Evolutionary conservation across 2,329 filamentous ascomycete genomes (phyloP), one percentile per base, ranked within the genome.

Genomic region (Stagonosporopsis tanaceti): DNA sequence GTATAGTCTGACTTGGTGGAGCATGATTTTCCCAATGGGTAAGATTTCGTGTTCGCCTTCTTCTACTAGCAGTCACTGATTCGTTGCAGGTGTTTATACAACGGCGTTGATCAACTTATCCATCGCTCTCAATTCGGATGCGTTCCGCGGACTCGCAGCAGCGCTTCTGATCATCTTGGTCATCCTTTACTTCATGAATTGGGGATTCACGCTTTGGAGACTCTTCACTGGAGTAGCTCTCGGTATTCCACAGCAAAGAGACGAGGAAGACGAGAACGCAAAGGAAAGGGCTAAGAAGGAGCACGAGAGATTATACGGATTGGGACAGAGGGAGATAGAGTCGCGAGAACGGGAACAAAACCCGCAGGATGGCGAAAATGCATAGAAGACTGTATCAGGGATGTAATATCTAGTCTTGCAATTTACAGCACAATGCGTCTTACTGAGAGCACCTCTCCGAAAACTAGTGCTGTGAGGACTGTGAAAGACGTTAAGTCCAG

Each of bases 11-110:
- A 55, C 61, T n/a, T 64, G 60, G 62, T 62, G 60, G 59, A 62
- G 56, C 15, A 44, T 63, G 54, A 63, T 64, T 8, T 69, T 62
- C 40, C 65, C 65, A 17, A 66, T 62, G 58, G 56, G 55, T 63
- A 59, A 34, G 58, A 15, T 6, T 15, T 30, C 22, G 9, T 4
- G 2, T 7, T 37, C 7, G 11, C 32, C 12, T 24, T 32, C 9
- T 39, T 20, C 12, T 7, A 41, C 12, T 32, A 6, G 4, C 9
- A 25, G 12, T 48, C 4, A 22, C 39, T 58, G 14, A 50, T 20
- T 8, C 34, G 2, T 12, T 56, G 2, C 37, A 65, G 57, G 57
- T 50, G 59, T 63, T 3, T 61, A 59, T 46, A 63, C 57, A 15
- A 61, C 63, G 7, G 53, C 50, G 15, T 42, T 67, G 46, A 51